These are phyloP conservation scores for Apocynum venetum DNA, from an alignment of 257 asterid species.

Conservation along the genomic window DNA sequence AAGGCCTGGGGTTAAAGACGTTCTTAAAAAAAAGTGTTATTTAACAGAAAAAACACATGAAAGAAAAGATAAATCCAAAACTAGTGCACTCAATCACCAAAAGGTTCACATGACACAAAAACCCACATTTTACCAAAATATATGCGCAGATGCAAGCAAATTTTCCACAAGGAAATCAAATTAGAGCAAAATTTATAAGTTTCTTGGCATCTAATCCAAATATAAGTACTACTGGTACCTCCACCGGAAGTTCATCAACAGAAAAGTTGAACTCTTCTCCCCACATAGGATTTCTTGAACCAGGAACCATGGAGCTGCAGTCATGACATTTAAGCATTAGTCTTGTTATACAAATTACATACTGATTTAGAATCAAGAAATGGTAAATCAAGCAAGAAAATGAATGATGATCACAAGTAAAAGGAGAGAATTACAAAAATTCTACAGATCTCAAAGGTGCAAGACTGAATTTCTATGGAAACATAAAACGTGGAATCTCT, in stretches of 20 bases:
- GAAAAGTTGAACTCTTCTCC: constrained; percentile 90
- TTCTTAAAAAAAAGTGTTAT: no score
- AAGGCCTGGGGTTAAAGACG: not conserved
- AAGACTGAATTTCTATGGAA: not conserved
- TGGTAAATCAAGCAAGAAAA: not conserved
- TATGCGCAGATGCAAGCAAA: not conserved
- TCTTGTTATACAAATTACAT: constrained; percentile 5
- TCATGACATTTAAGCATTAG: constrained; percentile 12
- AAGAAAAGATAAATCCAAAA: not conserved
- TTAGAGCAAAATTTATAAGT: not conserved
- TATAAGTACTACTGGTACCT: constrained; percentile 38
- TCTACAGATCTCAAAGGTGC: not conserved
- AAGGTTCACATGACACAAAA: not conserved
- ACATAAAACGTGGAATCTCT: not conserved
- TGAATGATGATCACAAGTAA: not conserved
- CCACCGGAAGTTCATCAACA: constrained; percentile 77
- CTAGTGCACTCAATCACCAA: not conserved
- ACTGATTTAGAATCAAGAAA: not conserved
- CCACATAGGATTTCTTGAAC: constrained; percentile 98
- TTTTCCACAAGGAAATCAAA: not conserved
- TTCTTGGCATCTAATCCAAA: not conserved
- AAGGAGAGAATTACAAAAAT: not conserved
- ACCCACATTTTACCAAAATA: not conserved
- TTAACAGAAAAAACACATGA: not conserved
- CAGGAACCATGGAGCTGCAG: constrained; percentile 93